These are phyloP conservation scores for Linaria vulgaris DNA, from an alignment of 257 asterid genomes.

Conservation along the genomic window DNA sequence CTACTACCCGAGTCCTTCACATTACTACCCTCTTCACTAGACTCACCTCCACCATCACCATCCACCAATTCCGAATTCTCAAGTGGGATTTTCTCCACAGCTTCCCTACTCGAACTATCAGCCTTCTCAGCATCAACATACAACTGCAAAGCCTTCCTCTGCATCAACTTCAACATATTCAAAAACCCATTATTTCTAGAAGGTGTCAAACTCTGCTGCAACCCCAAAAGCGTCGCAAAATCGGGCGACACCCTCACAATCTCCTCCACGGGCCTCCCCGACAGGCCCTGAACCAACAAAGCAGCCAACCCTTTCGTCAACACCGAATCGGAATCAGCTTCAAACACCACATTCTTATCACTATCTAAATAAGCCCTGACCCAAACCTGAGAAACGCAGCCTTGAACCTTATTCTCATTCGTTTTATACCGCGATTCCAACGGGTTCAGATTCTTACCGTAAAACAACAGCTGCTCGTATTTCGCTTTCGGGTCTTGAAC, in stretches of 20 bases:
- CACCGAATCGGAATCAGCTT: constrained; percentile 85
- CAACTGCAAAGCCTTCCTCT: constrained; percentile 71
- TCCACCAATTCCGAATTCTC: constrained; percentile 31
- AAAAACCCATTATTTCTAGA: constrained; percentile 84
- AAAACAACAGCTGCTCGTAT: constrained; percentile 69
- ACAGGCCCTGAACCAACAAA: constrained; percentile 79
- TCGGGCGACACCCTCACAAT: constrained; percentile 73
- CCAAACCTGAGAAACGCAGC: constrained; percentile 92
- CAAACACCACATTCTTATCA: constrained; percentile 64
- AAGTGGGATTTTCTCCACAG: constrained; percentile 8
- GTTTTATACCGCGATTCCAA: constrained; percentile 53
- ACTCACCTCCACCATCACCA: constrained; percentile 25
- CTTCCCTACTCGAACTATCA: constrained; percentile 19
- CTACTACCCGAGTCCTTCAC: constrained; percentile 26
- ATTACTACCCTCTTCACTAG: constrained; percentile 25
- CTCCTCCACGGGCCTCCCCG: constrained; percentile 68
- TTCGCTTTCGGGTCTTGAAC: constrained; percentile 69
- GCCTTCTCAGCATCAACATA: constrained; percentile 52
- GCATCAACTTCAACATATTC: constrained; percentile 91
- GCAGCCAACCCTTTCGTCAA: constrained; percentile 89
- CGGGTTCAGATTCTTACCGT: constrained; percentile 62
- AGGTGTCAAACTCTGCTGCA: constrained; percentile 74
- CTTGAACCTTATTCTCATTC: constrained; percentile 63
- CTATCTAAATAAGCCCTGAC: constrained; percentile 61
- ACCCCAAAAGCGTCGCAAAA: constrained; percentile 68